Percentiles rank a stretch among this genome's conserved stretches.
Evolutionary conservation across 805 yeast species (phyloP).

Genomic region (Clavispora phyllophila): DNA sequence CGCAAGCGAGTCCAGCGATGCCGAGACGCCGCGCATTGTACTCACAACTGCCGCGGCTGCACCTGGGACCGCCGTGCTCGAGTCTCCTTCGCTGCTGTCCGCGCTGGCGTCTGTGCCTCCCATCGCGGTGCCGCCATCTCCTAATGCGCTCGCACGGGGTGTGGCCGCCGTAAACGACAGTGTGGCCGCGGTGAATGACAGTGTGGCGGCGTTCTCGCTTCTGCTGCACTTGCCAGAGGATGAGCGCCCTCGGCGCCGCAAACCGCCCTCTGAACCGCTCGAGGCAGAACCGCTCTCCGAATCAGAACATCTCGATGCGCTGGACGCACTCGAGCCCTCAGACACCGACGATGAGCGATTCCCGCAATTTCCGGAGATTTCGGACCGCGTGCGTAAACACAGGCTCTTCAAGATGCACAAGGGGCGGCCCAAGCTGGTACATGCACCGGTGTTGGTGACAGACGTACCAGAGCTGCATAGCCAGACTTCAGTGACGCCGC

Average conservation of each 20-base stretch:
- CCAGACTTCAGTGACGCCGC: background rate
- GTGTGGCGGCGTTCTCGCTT: constrained; percentile 11
- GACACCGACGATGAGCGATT: constrained; percentile 13
- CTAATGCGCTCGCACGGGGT: constrained; percentile 24
- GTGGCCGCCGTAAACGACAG: constrained; percentile 4
- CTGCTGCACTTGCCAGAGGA: constrained; percentile 4
- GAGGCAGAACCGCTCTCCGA: background rate
- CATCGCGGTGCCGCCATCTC: constrained; percentile 24
- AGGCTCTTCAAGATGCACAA: constrained; percentile 6
- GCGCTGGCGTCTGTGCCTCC: constrained; percentile 15
- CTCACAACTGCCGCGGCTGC: too few species aligned
- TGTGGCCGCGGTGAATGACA: constrained; percentile 1
- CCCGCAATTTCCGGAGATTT: constrained; percentile 32
- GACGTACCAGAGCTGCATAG: background rate
- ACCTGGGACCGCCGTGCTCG: constrained; percentile 1
- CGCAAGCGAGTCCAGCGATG: background rate
- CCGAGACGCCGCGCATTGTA: background rate
- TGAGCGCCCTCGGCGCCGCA: constrained; percentile 6
- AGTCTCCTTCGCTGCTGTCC: background rate
- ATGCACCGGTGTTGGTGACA: background rate
- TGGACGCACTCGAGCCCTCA: constrained; percentile 2
- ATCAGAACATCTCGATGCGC: constrained; percentile 4
- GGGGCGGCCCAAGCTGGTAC: background rate
- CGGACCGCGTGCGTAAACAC: constrained; percentile 9
- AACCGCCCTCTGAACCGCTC: constrained; percentile 1